These are phyloP conservation scores for Xylariaceae sp. DNA, from an alignment of 2,329 filamentous ascomycete genomes.

Conservation along the genomic window DNA sequence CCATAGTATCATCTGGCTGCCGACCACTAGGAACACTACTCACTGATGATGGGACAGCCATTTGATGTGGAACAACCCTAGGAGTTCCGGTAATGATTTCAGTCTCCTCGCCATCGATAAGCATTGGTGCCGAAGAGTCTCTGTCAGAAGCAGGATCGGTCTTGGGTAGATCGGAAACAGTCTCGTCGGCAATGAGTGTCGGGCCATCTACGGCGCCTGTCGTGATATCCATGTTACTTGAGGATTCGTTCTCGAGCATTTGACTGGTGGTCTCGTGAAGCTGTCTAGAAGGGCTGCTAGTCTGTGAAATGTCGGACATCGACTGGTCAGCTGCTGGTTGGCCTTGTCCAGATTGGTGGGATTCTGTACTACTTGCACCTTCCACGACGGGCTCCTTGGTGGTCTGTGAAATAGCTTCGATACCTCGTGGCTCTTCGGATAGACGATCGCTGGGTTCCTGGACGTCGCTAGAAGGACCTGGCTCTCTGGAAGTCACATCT, in stretches of 20 bases:
- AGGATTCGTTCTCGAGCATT: slow-evolving; percentile 9
- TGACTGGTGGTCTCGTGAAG: slow-evolving; percentile 22
- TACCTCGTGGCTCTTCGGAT: neutral
- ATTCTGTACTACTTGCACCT: slow-evolving; percentile 11
- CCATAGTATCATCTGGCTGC: slow-evolving; percentile 42
- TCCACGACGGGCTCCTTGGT: neutral
- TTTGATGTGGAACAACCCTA: slow-evolving; percentile 26
- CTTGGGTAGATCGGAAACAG: too few relatives aligned
- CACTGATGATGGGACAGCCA: slow-evolving; percentile 31
- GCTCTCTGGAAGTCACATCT: neutral
- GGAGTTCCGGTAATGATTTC: slow-evolving; percentile 21
- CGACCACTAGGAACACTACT: slow-evolving; percentile 44
- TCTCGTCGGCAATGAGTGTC: too few relatives aligned
- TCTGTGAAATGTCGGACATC: slow-evolving; percentile 21
- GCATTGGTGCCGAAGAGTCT: slow-evolving; percentile 3
- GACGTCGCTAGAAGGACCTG: too few relatives aligned
- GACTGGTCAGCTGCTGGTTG: slow-evolving; percentile 13
- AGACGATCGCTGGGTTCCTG: neutral
- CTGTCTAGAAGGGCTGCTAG: slow-evolving; percentile 27
- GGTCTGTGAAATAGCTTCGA: neutral
- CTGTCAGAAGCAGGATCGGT: neutral
- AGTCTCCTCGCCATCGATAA: slow-evolving; percentile 10
- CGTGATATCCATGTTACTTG: slow-evolving; percentile 1
- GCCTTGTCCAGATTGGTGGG: slow-evolving; percentile 15
- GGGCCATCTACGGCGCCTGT: slow-evolving; percentile 2